A percentile compares a stretch with the other conserved stretches of the same genome.
phyloP scores from a whole-genome alignment of 345 rosid genomes.

The Gossypium mustelinum region DNA sequence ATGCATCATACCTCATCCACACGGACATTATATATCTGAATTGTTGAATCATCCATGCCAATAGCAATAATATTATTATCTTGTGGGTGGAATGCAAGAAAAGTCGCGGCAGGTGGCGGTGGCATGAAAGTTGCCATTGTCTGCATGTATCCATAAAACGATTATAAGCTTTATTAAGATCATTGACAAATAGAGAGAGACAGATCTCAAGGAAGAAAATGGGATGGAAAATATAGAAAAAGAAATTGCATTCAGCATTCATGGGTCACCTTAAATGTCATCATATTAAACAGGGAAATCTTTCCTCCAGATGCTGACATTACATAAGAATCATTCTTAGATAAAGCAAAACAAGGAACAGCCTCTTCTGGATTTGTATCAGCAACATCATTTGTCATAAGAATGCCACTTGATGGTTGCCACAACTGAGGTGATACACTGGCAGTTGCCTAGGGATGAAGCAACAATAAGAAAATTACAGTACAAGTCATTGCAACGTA shows the following conservation, averaged over 20 bases:
- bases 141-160: conserved; percentile 39
- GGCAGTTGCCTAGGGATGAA: conserved; percentile 66
- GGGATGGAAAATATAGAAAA: neutral
- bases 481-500: neutral
- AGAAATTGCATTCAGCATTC: neutral
- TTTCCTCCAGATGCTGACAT: conserved; percentile 97
- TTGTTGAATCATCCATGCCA: conserved; percentile 86
- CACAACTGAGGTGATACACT: conserved; percentile 65
- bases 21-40: conserved; percentile 88
- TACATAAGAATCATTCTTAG: conserved; percentile 87
- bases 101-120: conserved; percentile 87
- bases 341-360: conserved; percentile 82
- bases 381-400: conserved; percentile 74
- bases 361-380: conserved; percentile 77
- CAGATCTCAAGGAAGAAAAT: neutral
- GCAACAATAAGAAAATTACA: conserved; percentile 7
- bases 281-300: conserved; percentile 83
- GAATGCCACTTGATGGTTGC: conserved; percentile 85
- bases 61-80: conserved; percentile 90
- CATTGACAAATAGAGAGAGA: neutral
- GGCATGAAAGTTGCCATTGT: conserved; percentile 96
- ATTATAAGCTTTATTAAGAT: neutral
- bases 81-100: conserved; percentile 91
- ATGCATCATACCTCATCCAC: conserved; percentile 69
- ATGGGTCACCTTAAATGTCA: conserved; percentile 76